Base-by-base conservation (phyloP, 1,284 basidiomycete genomes). In the Ganoderma meredithae region DNA sequence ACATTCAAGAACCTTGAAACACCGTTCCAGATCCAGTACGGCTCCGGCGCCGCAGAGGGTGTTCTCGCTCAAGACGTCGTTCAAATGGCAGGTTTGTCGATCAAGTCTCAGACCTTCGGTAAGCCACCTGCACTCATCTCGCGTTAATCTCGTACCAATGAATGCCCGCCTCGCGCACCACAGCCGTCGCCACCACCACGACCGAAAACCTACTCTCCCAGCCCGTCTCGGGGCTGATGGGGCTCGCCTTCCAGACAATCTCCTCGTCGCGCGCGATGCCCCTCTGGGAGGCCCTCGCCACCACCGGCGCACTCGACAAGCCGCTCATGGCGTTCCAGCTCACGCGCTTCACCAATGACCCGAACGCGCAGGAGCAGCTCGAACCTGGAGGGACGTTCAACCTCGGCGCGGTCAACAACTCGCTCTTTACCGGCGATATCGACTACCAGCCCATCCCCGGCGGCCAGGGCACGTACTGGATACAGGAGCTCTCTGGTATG, bases 311-410 rank as follows among this genome's bases (percentile, higher is more conserved):
- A 12, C 92, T 90, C 88, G 84, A 89, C 65, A 76, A 85, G 12
- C 88, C 91, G 0, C 75, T 94, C 60, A 95, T 97, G 89, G 88
- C 87, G 0, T 94, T 97, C 79, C 92, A 93, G 74, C 82, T 97
- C 43, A 91, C 91, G 19, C 87, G 95, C 59, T 95, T 86, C 76
- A 77, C 87, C 60, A 90, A 94, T 70, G 85, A 83, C 58, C 76
- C 84, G 0, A 75, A 72, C 33, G 86, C 85, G 3, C 71, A 81
- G 19, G 56, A 79, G 0, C 1, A 1, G 27, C 78, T 88, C 44
- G 92, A 95, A 76, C 83, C 86, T 36, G 95, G 95, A 70, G 96
- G 96, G 13, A 87, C 89, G 3, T 92, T 97, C 74, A 90, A 88
- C 4, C 88, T 97, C 82, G 95, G 91, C 83, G 74, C 60, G 80